phyloP scores from a whole-genome alignment of 345 rosid genomes.

The Boechera divaricarpa region DNA sequence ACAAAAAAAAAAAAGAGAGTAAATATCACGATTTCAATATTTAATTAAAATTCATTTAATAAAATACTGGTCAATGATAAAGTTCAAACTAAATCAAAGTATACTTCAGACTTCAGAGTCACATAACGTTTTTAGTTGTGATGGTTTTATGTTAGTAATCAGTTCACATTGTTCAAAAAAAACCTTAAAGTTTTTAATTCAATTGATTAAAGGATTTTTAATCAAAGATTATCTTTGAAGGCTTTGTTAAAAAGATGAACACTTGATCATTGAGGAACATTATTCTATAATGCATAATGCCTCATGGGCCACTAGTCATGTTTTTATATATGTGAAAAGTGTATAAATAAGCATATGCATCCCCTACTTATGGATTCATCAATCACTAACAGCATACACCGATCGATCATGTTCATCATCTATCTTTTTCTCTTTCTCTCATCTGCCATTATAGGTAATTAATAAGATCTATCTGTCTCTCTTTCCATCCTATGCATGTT shows the following conservation, averaged over 20 bases:
- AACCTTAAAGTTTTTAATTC: not conserved
- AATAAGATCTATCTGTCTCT: not conserved
- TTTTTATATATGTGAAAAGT: not conserved
- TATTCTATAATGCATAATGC: not conserved
- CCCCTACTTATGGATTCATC: not conserved
- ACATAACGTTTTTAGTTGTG: not conserved
- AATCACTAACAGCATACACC: not conserved
- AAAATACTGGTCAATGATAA: not conserved
- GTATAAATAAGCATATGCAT: not conserved
- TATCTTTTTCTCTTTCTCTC: slow-evolving; percentile 3
- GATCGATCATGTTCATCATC: slow-evolving; percentile 1
- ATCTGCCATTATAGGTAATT: slow-evolving; percentile 5
- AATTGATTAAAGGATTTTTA: not conserved
- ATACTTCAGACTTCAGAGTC: not conserved
- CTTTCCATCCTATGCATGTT: not conserved
- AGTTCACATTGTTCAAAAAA: not conserved
- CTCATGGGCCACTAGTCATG: slow-evolving; percentile 19
- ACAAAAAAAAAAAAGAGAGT: not conserved
- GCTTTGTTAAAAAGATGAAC: not conserved
- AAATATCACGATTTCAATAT: not conserved
- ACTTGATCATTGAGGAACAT: not conserved
- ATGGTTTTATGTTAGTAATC: not conserved
- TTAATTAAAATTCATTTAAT: not conserved
- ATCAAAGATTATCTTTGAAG: not conserved
- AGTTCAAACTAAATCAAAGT: not conserved